These are phyloP conservation scores for Populus tomentosa DNA, from an alignment of 441 rosid species.

Conservation along the genomic window DNA sequence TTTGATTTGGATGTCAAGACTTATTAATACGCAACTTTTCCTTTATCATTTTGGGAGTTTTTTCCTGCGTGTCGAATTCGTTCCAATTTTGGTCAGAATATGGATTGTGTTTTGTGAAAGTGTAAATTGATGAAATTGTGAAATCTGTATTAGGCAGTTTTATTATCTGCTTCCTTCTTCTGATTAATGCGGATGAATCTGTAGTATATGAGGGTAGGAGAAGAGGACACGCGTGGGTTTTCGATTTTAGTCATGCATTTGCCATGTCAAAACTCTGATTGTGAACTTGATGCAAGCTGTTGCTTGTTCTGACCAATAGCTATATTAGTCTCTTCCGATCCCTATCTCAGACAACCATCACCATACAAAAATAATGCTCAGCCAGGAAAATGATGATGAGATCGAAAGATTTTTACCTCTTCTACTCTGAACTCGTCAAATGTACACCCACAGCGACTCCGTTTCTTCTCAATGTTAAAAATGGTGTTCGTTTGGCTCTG, in stretches of 20 bases:
- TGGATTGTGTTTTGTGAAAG: neutral
- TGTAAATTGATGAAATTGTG: neutral
- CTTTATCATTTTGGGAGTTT: neutral
- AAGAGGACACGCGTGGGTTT: neutral
- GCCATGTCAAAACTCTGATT: neutral
- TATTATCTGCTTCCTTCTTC: neutral
- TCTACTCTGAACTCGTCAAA: neutral
- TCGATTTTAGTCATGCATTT: neutral
- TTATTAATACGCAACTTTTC: neutral
- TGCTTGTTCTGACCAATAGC: neutral
- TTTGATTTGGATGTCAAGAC: neutral
- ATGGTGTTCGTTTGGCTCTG: neutral
- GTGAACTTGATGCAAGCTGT: neutral
- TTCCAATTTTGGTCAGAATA: neutral
- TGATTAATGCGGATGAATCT: neutral
- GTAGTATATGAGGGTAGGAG: neutral
- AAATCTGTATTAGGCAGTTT: neutral
- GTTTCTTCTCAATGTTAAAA: neutral
- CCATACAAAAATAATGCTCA: neutral
- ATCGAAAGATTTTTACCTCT: neutral
- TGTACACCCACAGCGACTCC: neutral
- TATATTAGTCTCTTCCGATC: neutral
- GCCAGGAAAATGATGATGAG: neutral
- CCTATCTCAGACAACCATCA: neutral
- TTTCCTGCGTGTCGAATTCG: neutral